phyloP scores from a whole-genome alignment of 176 grass and related monocot species.

The Aegilops bicornis region DNA sequence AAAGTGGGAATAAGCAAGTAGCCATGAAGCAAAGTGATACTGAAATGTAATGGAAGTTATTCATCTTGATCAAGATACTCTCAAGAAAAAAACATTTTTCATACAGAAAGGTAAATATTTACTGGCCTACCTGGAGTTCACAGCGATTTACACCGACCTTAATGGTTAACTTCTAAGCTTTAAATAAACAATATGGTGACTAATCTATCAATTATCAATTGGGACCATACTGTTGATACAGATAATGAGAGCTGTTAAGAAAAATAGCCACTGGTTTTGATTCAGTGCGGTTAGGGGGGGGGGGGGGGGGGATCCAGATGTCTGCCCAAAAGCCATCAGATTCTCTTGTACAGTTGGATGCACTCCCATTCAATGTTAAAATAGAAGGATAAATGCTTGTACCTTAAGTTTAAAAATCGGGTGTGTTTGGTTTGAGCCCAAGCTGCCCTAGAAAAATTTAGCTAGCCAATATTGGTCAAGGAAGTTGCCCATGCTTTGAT shows the following conservation, averaged over 20 bases:
- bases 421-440: neutral
- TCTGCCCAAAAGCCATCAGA: neutral
- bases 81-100: slow-evolving; percentile 3
- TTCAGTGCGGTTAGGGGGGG: too few species aligned
- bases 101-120: neutral
- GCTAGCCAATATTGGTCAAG: neutral
- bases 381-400: neutral
- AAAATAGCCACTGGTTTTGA: neutral
- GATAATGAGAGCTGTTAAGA: neutral
- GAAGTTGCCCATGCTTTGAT: neutral
- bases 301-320: neutral
- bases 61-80: slow-evolving; percentile 6
- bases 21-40: neutral
- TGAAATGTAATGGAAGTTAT: slow-evolving; percentile 1
- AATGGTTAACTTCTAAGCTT: neutral
- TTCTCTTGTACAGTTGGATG: neutral
- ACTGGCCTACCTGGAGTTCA: neutral
- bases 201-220: slow-evolving; percentile 12
- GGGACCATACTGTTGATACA: neutral
- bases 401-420: neutral
- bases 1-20: slow-evolving; percentile 17
- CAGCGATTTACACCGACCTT: neutral
- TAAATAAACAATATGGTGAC: neutral
- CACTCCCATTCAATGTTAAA: neutral
- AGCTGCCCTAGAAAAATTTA: neutral